Percentiles rank a stretch among this genome's conserved stretches.
Evolutionary conservation across 176 grass and related monocot species (phyloP).

Genomic region (Hyparrhenia diplandra): DNA sequence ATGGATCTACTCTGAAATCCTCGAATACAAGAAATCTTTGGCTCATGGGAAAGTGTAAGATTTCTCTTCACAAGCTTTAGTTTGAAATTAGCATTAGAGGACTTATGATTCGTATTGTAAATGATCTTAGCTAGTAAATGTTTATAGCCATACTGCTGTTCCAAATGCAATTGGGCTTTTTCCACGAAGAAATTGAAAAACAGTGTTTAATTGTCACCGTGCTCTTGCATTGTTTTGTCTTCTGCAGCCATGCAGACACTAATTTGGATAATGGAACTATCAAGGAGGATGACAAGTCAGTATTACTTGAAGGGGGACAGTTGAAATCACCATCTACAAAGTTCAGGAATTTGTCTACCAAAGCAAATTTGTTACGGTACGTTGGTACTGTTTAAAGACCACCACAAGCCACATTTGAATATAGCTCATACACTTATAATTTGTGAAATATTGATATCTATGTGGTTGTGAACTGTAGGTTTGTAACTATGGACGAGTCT

Average conservation of each 20-base stretch:
- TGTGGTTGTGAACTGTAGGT: constrained; percentile 42
- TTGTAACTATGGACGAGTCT: constrained; percentile 74
- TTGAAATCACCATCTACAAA: constrained; percentile 44
- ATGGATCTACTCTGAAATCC: constrained; percentile 67
- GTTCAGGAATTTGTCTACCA: constrained; percentile 48
- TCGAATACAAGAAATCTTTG: constrained; percentile 43
- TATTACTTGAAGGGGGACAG: constrained; percentile 60
- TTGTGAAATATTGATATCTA: neutral
- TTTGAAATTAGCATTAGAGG: neutral
- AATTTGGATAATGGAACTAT: constrained; percentile 41
- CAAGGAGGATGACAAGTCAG: constrained; percentile 46
- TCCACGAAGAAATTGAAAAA: neutral
- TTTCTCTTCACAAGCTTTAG: neutral
- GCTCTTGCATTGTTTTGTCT: constrained; percentile 8
- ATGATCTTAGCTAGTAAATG: neutral
- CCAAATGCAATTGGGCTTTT: neutral
- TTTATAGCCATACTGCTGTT: neutral
- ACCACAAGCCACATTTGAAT: neutral
- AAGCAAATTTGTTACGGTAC: constrained; percentile 45
- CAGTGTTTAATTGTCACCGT: neutral
- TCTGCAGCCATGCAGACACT: constrained; percentile 44
- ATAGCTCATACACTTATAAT: neutral
- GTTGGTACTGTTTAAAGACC: constrained; percentile 24
- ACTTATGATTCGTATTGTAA: neutral
- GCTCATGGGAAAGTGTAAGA: constrained; percentile 58